Base-by-base conservation (phyloP, 2,329 filamentous ascomycete genomes). In the Bipolaris cookei region DNA sequence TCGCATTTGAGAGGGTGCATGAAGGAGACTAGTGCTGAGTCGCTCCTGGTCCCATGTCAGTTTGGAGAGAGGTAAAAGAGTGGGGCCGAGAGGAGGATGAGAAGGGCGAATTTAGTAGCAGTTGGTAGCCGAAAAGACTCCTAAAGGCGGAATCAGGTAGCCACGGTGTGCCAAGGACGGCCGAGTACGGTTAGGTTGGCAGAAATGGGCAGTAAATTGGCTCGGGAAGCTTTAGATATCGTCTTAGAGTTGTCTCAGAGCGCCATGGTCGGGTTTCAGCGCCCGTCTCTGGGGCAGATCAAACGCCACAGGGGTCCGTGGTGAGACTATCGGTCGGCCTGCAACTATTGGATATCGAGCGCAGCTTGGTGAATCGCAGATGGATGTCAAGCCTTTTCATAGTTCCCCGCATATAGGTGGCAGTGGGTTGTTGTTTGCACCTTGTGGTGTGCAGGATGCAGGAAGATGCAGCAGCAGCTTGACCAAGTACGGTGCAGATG, bases 171-270 rank as follows among this genome's bases (percentile, higher is more conserved):
- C 54, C 46, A 65, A 73, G 71, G 64, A 56, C 47, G 28, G 48
- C 59, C 39, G 41, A 50, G 65, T 64, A 35, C 34, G 65, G 63
- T 43, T 68, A 58, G 28, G 43, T 47, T 41, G 38, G 37, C 38
- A 48, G 32, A 28, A 59, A 53, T 62, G 57, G 65, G 66, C 61
- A 61, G 65, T 52, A 64, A 62, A 64, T 57, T 59, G 58, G 58
- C 62, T 61, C 60, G 51, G 66, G 55, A 54, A 57, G 66, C 62
- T 66, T 66, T 67, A 63, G 50, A 51, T 52, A 45, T 50, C 66
- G 71, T 72, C 65, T 73, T 73, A 69, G 68, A 74, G 47, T 49
- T 68, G 74, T 76, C 74, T 74, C 74, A 76, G 65, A 56, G 50
- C 54, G 56, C 41, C 58, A 62, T 65, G 58, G 62, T 58, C 41